phyloP scores from a whole-genome alignment of 2,329 filamentous ascomycete species.

The Lecanoromycetidae sp. region DNA sequence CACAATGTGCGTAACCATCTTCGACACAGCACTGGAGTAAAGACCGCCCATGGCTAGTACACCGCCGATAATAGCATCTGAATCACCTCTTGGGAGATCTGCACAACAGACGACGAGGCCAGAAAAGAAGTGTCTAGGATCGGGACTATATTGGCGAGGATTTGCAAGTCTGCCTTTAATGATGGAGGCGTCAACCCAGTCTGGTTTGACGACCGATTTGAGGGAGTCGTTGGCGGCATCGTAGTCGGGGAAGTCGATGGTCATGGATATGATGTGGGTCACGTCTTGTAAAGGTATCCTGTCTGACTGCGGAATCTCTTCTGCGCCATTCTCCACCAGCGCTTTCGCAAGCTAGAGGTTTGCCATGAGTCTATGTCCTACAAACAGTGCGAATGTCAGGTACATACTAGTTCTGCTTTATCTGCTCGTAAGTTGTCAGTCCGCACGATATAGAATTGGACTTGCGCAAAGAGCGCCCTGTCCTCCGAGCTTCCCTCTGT shows the following conservation, averaged over 20 bases:
- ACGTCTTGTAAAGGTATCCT: constrained; percentile 33
- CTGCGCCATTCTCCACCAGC: constrained; percentile 39
- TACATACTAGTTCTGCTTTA: neutral
- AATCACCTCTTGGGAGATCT: constrained; percentile 72
- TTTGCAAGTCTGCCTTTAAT: constrained; percentile 58
- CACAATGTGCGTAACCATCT: constrained; percentile 76
- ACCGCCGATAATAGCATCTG: constrained; percentile 83
- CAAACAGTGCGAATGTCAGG: neutral
- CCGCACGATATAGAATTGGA: constrained; percentile 35
- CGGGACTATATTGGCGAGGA: constrained; percentile 75
- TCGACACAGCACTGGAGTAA: constrained; percentile 59
- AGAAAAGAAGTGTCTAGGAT: constrained; percentile 80
- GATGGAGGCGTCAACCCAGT: constrained; percentile 67
- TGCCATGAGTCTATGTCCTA: neutral
- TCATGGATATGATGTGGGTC: constrained; percentile 59
- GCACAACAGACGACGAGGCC: constrained; percentile 72
- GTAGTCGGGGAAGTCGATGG: constrained; percentile 87
- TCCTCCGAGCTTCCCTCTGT: constrained; percentile 6
- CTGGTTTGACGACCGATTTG: constrained; percentile 70
- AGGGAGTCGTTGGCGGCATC: constrained; percentile 59
- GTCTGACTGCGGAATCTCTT: constrained; percentile 24
- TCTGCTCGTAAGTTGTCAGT: constrained; percentile 26
- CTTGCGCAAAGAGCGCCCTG: constrained; percentile 32
- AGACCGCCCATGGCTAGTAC: constrained; percentile 81
- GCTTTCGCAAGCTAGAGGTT: constrained; percentile 30